These are phyloP conservation scores for Lithocarpus polystachyus DNA, from an alignment of 306 rosid genomes.

Conservation along the genomic window DNA sequence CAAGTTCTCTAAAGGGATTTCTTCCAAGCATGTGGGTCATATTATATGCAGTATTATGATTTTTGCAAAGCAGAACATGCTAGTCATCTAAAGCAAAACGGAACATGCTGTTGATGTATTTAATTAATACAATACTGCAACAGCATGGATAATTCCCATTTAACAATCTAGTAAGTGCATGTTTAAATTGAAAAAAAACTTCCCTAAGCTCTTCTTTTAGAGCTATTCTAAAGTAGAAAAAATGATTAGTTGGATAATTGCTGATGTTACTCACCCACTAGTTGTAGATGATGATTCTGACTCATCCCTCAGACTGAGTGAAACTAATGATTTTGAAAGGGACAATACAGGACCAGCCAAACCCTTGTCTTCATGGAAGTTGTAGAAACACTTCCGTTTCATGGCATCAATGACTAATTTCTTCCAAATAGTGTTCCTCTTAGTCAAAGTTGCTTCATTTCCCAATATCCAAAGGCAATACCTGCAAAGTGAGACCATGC, in stretches of 20 bases:
- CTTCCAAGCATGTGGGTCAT: no score
- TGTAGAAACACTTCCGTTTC: conserved; percentile 25
- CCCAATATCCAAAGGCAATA: conserved; percentile 46
- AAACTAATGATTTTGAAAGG: conserved; percentile 14
- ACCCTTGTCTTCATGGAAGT: conserved; percentile 21
- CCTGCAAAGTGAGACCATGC: conserved; percentile 5
- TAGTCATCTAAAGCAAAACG: no score
- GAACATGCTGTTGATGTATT: no score
- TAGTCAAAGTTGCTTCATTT: conserved; percentile 19
- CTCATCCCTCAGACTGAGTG: conserved; percentile 13
- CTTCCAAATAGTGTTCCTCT: conserved; percentile 33
- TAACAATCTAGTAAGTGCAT: neutral
- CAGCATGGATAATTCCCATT: neutral
- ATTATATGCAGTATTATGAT: no score
- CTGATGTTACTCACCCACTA: conserved; percentile 14
- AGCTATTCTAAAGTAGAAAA: neutral
- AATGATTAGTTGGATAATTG: neutral
- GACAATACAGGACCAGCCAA: conserved; percentile 9
- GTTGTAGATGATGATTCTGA: conserved; percentile 4
- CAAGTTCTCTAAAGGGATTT: neutral
- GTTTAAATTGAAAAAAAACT: neutral
- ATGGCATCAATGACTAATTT: conserved; percentile 32
- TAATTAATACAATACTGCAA: neutral
- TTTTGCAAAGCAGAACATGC: no score
- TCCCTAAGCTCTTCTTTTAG: neutral